A percentile compares a stretch with the other conserved stretches of the same genome.
Evolutionary conservation across 2,329 filamentous ascomycete species (phyloP).

Genomic region (Trichoderma sp.): DNA sequence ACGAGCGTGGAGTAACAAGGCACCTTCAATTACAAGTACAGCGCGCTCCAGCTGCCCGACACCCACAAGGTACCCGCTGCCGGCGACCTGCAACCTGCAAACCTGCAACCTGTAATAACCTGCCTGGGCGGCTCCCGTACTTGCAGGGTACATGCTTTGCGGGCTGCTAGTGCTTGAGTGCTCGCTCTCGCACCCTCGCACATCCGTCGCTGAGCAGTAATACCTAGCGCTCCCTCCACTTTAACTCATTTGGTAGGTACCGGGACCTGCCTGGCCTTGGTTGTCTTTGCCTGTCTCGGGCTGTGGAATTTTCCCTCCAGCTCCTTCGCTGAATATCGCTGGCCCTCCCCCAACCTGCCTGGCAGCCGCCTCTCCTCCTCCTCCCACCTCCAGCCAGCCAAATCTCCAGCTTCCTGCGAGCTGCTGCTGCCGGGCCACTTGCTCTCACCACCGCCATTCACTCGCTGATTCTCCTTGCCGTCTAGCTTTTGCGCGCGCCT

Average conservation of each 20-base stretch:
- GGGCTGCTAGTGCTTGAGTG: conserved; percentile 6
- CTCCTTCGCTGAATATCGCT: conserved; percentile 24
- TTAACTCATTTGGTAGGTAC: conserved; percentile 22
- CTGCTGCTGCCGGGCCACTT: conserved; percentile 23
- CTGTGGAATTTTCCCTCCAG: conserved; percentile 28
- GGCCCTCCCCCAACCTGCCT: conserved; percentile 19
- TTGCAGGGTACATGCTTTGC: too few species aligned
- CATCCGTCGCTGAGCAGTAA: conserved; percentile 14
- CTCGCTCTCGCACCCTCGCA: not conserved
- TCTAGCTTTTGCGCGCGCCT: not conserved
- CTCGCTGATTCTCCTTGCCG: conserved; percentile 10
- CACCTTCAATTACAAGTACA: not conserved
- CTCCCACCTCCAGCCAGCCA: conserved; percentile 13
- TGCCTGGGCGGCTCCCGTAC: conserved; percentile 10
- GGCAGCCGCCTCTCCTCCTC: conserved; percentile 16
- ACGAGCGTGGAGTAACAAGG: not conserved
- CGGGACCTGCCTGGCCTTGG: conserved; percentile 2
- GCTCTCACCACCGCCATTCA: conserved; percentile 10
- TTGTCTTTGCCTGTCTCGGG: conserved; percentile 23
- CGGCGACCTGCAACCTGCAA: too few species aligned
- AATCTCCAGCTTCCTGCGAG: conserved; percentile 4
- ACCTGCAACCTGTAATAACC: not conserved
- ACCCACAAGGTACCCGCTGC: too few species aligned
- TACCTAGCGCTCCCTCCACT: conserved; percentile 22
- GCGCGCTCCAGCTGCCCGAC: too few species aligned